phyloP scores from a whole-genome alignment of 768 basidiomycete genomes.

The Trametes cinnabarina region DNA sequence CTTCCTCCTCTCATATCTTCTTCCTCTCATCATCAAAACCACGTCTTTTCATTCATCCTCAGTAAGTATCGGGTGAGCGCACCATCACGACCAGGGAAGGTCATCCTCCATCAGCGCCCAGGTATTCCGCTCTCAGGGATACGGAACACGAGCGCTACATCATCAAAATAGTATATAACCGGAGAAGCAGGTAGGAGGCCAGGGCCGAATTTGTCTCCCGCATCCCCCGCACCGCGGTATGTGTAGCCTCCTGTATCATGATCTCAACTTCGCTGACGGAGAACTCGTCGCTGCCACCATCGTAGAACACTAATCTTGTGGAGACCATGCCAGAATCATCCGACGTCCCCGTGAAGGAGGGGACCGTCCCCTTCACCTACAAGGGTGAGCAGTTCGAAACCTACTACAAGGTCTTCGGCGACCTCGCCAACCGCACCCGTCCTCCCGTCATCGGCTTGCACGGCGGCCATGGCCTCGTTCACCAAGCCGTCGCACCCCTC shows the following conservation, averaged over 20 bases:
- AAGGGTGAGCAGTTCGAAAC: constrained; percentile 35
- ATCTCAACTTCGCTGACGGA: neutral
- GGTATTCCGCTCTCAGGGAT: neutral
- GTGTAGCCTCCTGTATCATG: neutral
- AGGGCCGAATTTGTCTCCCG: neutral
- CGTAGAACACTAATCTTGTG: too few species aligned
- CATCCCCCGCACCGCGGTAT: neutral
- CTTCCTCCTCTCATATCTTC: too few species aligned
- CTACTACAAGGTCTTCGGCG: constrained; percentile 44
- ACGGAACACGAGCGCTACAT: neutral
- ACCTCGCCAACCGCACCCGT: constrained; percentile 33
- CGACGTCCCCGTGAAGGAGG: constrained; percentile 10
- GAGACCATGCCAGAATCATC: neutral
- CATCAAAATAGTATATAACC: neutral
- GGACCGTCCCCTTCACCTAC: constrained; percentile 24
- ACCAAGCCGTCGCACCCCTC: constrained; percentile 41
- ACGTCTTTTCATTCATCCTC: neutral
- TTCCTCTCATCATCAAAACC: too few species aligned
- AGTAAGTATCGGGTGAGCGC: neutral
- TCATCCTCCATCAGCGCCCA: neutral
- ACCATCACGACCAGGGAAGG: neutral
- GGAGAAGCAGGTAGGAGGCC: too few species aligned
- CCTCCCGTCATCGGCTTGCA: constrained; percentile 44
- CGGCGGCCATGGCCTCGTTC: constrained; percentile 46
- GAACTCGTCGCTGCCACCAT: neutral